phyloP scores from a whole-genome alignment of 1,139 yeast species.

The Pichia sp. region DNA sequence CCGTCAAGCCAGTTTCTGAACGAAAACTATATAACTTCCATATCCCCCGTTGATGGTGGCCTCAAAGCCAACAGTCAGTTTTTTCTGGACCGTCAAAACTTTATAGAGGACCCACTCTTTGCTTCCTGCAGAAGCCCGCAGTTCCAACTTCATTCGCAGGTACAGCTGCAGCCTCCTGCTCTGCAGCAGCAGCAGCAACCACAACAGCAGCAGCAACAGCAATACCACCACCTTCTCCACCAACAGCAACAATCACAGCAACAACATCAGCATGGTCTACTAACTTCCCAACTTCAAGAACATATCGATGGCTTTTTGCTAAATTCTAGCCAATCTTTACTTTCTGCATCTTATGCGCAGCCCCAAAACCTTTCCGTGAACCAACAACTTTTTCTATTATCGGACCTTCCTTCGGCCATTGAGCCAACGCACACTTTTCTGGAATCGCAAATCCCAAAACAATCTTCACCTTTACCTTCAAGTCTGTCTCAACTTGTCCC shows the following conservation, averaged over 20 bases:
- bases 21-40: constrained; percentile 8
- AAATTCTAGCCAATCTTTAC: constrained; percentile 5
- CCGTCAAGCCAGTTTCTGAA: constrained; percentile 2
- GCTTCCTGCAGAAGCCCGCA: constrained; percentile 1
- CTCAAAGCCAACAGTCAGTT: neutral
- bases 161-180: neutral
- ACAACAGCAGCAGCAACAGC: neutral
- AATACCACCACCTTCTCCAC: constrained; percentile 2
- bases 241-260: constrained; percentile 9
- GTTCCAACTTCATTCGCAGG: constrained; percentile 10
- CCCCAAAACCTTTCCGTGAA: constrained; percentile 1
- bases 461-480: neutral
- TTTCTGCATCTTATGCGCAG: constrained; percentile 3
- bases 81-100: neutral
- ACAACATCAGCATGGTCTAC: neutral
- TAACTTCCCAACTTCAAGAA: constrained; percentile 2
- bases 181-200: constrained; percentile 1
- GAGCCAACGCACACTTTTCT: constrained; percentile 10
- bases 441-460: neutral
- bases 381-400: constrained; percentile 12
- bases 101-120: constrained; percentile 2
- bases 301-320: constrained; percentile 5
- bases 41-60: neutral
- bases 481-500: constrained; percentile 9
- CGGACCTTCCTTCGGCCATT: constrained; percentile 14